Percentiles rank a stretch among this genome's conserved stretches.
phyloP scores from a whole-genome alignment of 805 yeast genomes.

The Kodamaea kakaduensis region DNA sequence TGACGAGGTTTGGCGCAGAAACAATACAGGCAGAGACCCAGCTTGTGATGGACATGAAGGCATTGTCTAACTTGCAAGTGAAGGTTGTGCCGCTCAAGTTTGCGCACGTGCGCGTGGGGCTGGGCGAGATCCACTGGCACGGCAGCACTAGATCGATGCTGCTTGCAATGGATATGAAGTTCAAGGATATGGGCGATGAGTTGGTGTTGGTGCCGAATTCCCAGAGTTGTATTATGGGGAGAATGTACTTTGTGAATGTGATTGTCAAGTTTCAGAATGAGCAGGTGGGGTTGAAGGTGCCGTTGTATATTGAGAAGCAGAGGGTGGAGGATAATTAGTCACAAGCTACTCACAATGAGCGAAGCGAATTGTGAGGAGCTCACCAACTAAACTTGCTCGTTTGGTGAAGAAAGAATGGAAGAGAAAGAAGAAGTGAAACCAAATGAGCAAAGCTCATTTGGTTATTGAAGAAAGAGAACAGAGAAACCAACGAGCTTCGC shows the following conservation, averaged over 20 bases:
- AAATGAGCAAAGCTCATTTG: too few species aligned
- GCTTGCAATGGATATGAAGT: constrained; percentile 12
- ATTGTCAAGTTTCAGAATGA: constrained; percentile 20
- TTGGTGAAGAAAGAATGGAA: too few species aligned
- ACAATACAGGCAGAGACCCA: constrained; percentile 17
- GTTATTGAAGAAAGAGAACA: too few species aligned
- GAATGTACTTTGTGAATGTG: constrained; percentile 22
- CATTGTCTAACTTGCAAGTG: constrained; percentile 21
- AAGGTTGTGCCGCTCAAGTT: constrained; percentile 19
- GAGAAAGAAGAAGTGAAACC: too few species aligned
- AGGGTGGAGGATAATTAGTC: too few species aligned
- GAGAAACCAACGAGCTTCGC: too few species aligned
- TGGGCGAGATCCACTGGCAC: constrained; percentile 2
- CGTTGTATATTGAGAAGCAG: constrained; percentile 15
- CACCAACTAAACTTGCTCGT: too few species aligned
- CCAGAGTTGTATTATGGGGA: constrained; percentile 27
- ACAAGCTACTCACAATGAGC: too few species aligned
- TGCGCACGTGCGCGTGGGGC: constrained; percentile 10
- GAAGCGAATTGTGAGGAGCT: too few species aligned
- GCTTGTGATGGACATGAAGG: constrained; percentile 25
- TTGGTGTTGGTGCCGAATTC: constrained; percentile 23
- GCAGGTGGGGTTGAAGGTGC: constrained; percentile 17
- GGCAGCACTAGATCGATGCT: constrained; percentile 4
- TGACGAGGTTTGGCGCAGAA: constrained; percentile 16
- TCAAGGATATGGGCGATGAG: constrained; percentile 12